phyloP scores from a whole-genome alignment of 805 yeast genomes.

The Lipomyces mesembrius region DNA sequence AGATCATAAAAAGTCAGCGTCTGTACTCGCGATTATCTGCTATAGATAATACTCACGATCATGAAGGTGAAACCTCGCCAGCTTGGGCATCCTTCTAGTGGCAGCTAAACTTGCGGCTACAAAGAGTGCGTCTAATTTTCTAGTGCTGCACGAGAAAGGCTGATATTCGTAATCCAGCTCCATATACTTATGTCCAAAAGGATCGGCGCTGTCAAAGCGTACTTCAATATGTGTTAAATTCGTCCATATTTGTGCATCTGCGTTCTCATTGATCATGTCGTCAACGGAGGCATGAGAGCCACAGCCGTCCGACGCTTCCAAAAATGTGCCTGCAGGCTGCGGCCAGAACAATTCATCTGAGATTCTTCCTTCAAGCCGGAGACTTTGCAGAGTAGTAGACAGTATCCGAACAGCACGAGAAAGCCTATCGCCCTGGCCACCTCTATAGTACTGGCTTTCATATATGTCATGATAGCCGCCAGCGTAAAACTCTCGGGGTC shows the following conservation, averaged over 20 bases:
- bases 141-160: background rate
- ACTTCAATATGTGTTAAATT: constrained; percentile 2
- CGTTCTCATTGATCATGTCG: background rate
- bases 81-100: background rate
- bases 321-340: background rate
- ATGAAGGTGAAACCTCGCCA: constrained; percentile 1
- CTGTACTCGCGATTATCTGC: background rate
- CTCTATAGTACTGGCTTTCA: constrained; percentile 8
- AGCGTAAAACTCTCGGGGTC: background rate
- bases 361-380: background rate
- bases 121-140: background rate
- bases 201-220: background rate
- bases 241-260: background rate
- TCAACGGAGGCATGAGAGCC: background rate
- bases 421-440: constrained; percentile 18
- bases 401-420: constrained; percentile 2
- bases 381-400: background rate
- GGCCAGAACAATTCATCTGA: constrained; percentile 6
- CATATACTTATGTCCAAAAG: background rate
- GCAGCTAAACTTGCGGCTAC: constrained; percentile 1
- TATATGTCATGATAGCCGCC: constrained; percentile 10
- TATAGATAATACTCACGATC: background rate
- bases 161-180: background rate
- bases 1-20: background rate
- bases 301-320: background rate